These are phyloP conservation scores for Chaetomiaceae sp. DNA, from an alignment of 2,329 filamentous ascomycete species.

Conservation along the genomic window DNA sequence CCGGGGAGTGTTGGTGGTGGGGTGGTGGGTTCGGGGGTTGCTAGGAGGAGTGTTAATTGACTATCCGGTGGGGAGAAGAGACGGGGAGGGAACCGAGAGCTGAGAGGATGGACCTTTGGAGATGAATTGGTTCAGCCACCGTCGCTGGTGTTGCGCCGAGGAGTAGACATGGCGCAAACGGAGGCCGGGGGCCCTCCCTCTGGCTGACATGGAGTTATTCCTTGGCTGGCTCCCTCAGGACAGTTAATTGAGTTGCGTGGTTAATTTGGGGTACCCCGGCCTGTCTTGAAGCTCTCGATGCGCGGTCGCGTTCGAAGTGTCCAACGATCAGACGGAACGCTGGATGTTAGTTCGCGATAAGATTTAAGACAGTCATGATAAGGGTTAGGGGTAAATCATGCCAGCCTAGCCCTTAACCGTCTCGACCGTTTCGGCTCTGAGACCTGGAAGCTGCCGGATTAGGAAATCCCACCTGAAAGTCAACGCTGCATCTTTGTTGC, in stretches of 20 bases:
- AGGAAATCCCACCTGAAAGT: too few relatives aligned
- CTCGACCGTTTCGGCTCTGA: too few relatives aligned
- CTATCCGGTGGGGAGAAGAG: too few relatives aligned
- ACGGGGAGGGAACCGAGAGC: background rate
- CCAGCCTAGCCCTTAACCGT: too few relatives aligned
- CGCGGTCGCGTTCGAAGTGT: too few relatives aligned
- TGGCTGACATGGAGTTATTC: constrained; percentile 16
- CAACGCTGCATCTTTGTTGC: too few relatives aligned
- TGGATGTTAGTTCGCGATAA: too few relatives aligned
- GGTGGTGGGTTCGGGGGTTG: constrained; percentile 1
- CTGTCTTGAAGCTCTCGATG: background rate
- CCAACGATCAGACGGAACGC: too few relatives aligned
- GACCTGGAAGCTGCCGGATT: too few relatives aligned
- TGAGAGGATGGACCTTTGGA: constrained; percentile 19
- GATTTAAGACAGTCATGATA: background rate
- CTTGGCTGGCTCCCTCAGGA: too few relatives aligned
- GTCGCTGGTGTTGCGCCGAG: constrained; percentile 17
- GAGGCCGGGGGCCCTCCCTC: constrained; percentile 19
- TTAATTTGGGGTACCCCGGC: background rate
- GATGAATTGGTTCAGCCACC: constrained; percentile 26
- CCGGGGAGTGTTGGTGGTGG: background rate
- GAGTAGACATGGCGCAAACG: constrained; percentile 18
- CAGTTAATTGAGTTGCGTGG: background rate
- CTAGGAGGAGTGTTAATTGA: background rate
- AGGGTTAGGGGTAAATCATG: constrained; percentile 12